Base-by-base conservation (phyloP, 225 moss, liverwort and hornwort species). In the Sphagnum contortum region DNA sequence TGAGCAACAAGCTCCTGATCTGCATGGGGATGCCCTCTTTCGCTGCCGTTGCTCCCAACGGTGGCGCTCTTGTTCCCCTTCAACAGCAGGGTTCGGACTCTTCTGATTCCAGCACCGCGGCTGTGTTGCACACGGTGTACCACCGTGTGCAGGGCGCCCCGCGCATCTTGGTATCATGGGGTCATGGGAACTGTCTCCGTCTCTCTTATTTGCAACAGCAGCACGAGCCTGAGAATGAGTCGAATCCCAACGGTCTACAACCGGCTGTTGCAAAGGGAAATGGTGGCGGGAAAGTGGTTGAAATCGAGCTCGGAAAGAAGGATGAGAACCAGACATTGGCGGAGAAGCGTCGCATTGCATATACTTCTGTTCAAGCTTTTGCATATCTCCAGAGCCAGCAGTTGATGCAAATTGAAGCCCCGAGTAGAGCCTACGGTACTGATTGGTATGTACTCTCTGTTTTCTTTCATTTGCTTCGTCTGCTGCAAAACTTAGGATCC, bases 111-210 rank as follows among this genome's bases (percentile, higher is more conserved):
- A 29, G 29, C 29, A 29, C 29, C 29, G 29, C 29, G 29, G 29
- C 29, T 29, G 78, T 70, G 57, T 74, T 80, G 77, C 77, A 91
- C 75, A 85, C 64, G 12, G 87, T 93, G 66, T 75, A 74, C 12
- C 96, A 93, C 44, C 76, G 87, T 49, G 64, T 98, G 61, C n/a
- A 57, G 9, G 72, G 76, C 13, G 83, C 6, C 56, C 85, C 83
- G 45, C 87, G 85, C 70, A 72, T 87, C 51, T 72, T 79, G 62
- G 80, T 98, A 9, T 84, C 87, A 2, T 98, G 98, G 98, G 93
- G 91, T 44, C 81, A 69, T n/a, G 93, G 93, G 57, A 93, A 91
- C 76, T 79, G 79, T 9, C 65, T 98, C 47, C 80, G 89, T 3
- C 71, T 98, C 56, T 85, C 93, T 48, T 93, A 82, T 71, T 66